phyloP scores from a whole-genome alignment of 2,329 filamentous ascomycete species.

The Aspergillus ochraceus region DNA sequence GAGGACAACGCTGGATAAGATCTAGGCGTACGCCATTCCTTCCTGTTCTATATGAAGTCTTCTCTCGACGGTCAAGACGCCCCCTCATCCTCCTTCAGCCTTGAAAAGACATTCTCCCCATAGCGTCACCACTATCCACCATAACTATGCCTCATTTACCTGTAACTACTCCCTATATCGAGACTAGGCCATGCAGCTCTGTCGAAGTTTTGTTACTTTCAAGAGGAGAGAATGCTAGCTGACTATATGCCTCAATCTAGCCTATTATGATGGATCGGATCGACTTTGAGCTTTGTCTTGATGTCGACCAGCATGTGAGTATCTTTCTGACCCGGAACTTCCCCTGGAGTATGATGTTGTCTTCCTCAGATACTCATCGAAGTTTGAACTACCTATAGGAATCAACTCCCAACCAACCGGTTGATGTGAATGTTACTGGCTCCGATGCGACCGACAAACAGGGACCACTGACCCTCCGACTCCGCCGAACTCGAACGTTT shows the following conservation, averaged over 20 bases:
- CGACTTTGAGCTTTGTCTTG: slow-evolving; percentile 21
- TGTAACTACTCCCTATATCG: neutral
- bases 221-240: neutral
- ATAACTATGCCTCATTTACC: neutral
- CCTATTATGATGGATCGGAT: slow-evolving; percentile 19
- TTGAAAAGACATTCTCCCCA: neutral
- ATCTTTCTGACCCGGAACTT: neutral
- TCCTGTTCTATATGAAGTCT: neutral
- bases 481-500: neutral
- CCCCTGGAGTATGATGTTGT: neutral
- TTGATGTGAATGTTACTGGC: neutral
- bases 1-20: no score
- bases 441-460: neutral
- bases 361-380: neutral
- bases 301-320: slow-evolving; percentile 17
- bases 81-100: neutral
- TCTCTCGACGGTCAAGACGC: neutral
- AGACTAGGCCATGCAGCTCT: neutral
- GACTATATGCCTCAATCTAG: neutral
- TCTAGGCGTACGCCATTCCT: neutral
- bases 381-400: neutral
- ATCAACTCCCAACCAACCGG: neutral
- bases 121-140: neutral
- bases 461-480: neutral
- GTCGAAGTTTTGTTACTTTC: neutral